Evolutionary conservation across 306 rosid genomes (phyloP), one percentile per base, ranked within the genome.

Genomic region (Inga oerstediana): DNA sequence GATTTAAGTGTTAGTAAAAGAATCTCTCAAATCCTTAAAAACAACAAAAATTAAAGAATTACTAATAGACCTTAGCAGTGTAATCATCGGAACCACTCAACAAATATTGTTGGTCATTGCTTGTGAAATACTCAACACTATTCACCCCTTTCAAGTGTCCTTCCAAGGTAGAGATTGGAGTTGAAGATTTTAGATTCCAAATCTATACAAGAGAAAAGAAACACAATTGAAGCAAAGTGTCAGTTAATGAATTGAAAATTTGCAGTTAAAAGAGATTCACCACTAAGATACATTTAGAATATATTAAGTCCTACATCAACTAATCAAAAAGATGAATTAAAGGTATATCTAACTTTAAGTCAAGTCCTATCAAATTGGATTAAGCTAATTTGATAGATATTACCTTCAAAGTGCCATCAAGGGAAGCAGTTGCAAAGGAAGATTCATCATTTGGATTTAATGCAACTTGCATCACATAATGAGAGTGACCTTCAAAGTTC

Each of bases 41-140:
- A 30, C 75, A 72, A 30, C 8, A 3, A 58, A 35, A 20, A 37
- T 0, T 0, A 43, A 64, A 17, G 65, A 80, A 54, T 24, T 14
- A 65, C 2, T 52, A 19, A 71, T 83, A 83, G 72, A 91, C 95
- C 92, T 92, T 92, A 12, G 81, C 83, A 71, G 83, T 86, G 83
- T 51, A 87, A 77, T 93, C 93, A 82, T 93, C 97, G 80, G 93
- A 93, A 39, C 97, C 95, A 73, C 91, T 93, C 68, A 91, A 39
- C 51, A 93, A 73, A 75, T 87, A 87, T 14, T 82, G 74, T 37
- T 89, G 88, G 58, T 73, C 76, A 11, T 78, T 80, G 58, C 48
- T 58, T 20, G 49, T 35, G 81, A 91, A 89, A 82, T 86, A 89
- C 32, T 86, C 97, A 32, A 90, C 78, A 44, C 92, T 86, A 22